Evolutionary conservation across 1,284 basidiomycete species (phyloP), one percentile per base, ranked within the genome.

Genomic region (Irpex rosettiformis): DNA sequence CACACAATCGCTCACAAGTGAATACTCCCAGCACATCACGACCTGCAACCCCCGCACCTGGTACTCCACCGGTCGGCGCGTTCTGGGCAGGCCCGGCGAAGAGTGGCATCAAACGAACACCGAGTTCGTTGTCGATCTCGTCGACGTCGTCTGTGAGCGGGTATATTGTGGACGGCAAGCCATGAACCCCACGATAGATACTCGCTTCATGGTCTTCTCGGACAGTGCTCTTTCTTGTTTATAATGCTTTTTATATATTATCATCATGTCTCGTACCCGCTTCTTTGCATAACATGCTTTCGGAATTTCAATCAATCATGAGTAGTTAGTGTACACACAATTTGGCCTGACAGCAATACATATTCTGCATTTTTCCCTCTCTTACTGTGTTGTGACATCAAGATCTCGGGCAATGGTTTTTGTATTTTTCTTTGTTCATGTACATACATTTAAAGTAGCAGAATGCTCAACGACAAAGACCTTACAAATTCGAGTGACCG

Each of bases 1-100:
- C 82, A n/a, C 90, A 93, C 75, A 94, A 93, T 70, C 79, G 90
- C 49, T 86, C 83, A 61, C 82, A 83, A 65, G 77, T 83, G 16
- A 85, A 83, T 60, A 92, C 90, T 0, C 89, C 89, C 1, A 81
- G 78, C 24, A 73, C 78, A 2, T 85, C 84, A 25, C 77, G 82
- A 18, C 87, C 88, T 16, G 78, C 80, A n/a, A 88, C 87, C 2
- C 88, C 88, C 1, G 78, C 72, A 11, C 70, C 70, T 28, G 62
- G 48, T 40, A 59, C 51, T 18, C 58, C 49, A 45, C 77, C 74
- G 0, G 22, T 47, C 13, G 21, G 48, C 24, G 24, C 22, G 48
- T 71, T 70, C 1, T 63, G 55, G 11, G 61, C 62, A 6, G 37
- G 57, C 13, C 55, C 54, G 33, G 61, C 58, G 6, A 30, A 55